These are phyloP conservation scores for Sporobolomyces pararoseus DNA, from an alignment of 768 basidiomycete genomes.

Conservation along the genomic window DNA sequence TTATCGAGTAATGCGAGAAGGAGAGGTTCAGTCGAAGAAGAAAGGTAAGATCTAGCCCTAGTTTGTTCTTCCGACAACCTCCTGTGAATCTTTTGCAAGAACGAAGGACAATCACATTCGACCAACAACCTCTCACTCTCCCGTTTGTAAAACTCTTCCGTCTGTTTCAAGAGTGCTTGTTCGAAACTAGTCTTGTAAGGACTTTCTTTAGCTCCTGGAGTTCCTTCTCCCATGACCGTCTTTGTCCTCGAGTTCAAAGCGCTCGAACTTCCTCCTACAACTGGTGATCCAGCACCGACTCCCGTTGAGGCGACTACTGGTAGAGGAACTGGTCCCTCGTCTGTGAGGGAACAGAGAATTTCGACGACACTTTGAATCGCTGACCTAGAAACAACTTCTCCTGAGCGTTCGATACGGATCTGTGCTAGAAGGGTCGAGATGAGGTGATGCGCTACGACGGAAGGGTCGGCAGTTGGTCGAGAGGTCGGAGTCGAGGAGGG, in stretches of 20 bases:
- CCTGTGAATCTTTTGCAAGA: constrained; percentile 76
- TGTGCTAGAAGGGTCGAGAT: constrained; percentile 76
- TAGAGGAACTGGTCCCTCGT: constrained; percentile 35
- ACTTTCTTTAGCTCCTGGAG: constrained; percentile 48
- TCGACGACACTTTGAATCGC: constrained; percentile 34
- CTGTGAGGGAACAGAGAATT: constrained; percentile 40
- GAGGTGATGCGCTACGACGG: constrained; percentile 73
- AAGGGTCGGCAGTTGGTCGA: constrained; percentile 52
- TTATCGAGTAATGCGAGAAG: constrained; percentile 72
- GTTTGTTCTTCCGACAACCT: constrained; percentile 78
- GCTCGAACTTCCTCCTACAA: constrained; percentile 28
- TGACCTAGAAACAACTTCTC: constrained; percentile 64
- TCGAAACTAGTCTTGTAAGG: constrained; percentile 81
- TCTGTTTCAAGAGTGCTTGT: constrained; percentile 71
- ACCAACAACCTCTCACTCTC: constrained; percentile 71
- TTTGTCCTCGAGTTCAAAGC: constrained; percentile 12
- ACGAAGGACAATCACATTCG: constrained; percentile 74
- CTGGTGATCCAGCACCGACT: constrained; percentile 26
- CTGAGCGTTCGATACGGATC: constrained; percentile 85
- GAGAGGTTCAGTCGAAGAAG: constrained; percentile 64
- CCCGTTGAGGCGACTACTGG: constrained; percentile 19
- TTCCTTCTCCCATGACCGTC: constrained; percentile 42
- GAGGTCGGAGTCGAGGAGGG: constrained; percentile 1
- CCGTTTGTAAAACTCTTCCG: constrained; percentile 68
- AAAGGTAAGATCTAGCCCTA: constrained; percentile 79